Evolutionary conservation across 805 yeast species (phyloP).

Genomic region (Hanseniaspora hatyaiensis): DNA sequence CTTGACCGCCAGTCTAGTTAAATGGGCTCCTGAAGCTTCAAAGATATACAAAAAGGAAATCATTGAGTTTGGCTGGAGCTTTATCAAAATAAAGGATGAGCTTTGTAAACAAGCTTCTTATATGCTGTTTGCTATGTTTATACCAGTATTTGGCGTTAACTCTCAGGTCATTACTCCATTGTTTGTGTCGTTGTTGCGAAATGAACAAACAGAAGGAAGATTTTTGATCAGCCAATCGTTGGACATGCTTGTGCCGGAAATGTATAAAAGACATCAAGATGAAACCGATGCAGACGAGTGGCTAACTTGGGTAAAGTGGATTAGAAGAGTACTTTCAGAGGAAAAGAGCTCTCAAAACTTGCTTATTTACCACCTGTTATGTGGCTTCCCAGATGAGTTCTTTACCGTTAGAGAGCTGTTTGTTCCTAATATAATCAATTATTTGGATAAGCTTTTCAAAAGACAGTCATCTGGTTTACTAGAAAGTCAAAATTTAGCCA

Average conservation of each 20-base stretch:
- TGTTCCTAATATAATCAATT: constrained; percentile 75
- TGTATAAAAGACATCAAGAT: constrained; percentile 49
- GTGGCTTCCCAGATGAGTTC: constrained; percentile 73
- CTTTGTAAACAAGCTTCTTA: constrained; percentile 88
- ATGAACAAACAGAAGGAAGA: constrained; percentile 77
- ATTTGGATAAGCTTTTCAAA: constrained; percentile 76
- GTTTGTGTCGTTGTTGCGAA: constrained; percentile 75
- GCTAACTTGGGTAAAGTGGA: constrained; percentile 75
- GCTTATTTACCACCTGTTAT: constrained; percentile 78
- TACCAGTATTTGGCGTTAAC: constrained; percentile 79
- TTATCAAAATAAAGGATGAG: constrained; percentile 76
- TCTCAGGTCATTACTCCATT: constrained; percentile 80
- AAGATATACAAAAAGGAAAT: constrained; percentile 64
- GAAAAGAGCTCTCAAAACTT: constrained; percentile 79
- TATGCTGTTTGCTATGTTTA: constrained; percentile 74
- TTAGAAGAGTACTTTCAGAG: constrained; percentile 80
- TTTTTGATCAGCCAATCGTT: constrained; percentile 75
- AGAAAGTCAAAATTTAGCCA: constrained; percentile 75
- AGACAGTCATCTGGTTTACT: constrained; percentile 50
- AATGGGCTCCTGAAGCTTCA: constrained; percentile 50
- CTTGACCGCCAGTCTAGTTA: constrained; percentile 63
- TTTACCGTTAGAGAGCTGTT: constrained; percentile 80
- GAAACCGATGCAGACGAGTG: constrained; percentile 38
- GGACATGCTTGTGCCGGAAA: constrained; percentile 77
- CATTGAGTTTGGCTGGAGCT: constrained; percentile 89